Percentiles rank a stretch among this genome's conserved stretches.
These are phyloP conservation scores for Teunomyces cretensis DNA, from an alignment of 805 yeast genomes.

Conservation along the genomic window DNA sequence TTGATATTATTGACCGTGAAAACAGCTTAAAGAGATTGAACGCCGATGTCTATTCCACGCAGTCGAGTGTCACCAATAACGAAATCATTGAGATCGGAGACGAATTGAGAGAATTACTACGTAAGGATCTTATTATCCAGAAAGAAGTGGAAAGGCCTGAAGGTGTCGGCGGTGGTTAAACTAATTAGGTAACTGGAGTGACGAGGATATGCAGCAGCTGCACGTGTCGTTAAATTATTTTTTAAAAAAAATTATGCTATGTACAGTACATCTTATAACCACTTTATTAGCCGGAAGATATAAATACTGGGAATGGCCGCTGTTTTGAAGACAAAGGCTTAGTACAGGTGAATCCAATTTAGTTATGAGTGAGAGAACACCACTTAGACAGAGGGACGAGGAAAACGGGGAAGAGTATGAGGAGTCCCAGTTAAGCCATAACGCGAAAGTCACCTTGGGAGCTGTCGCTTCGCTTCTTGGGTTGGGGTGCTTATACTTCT, in stretches of 20 bases:
- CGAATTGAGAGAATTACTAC: constrained; percentile 59
- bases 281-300: not conserved
- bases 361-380: constrained; percentile 12
- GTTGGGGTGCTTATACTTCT: constrained; percentile 22
- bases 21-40: constrained; percentile 18
- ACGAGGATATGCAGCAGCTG: not conserved
- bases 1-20: constrained; percentile 71
- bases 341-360: too few relatives aligned
- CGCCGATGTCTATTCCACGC: constrained; percentile 15
- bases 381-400: constrained; percentile 13
- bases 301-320: not conserved
- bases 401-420: constrained; percentile 17
- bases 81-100: constrained; percentile 40
- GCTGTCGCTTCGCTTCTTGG: constrained; percentile 12
- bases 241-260: not conserved
- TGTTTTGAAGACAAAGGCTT: not conserved
- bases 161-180: constrained; percentile 46
- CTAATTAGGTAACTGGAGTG: not conserved
- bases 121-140: constrained; percentile 61
- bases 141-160: constrained; percentile 53
- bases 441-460: constrained; percentile 15
- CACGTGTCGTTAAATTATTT: not conserved
- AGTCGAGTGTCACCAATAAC: constrained; percentile 3
- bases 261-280: not conserved
- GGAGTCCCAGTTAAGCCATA: constrained; percentile 9